A percentile compares a stretch with the other conserved stretches of the same genome.
Conservation (phyloP, 164 flowering plant genomes). For the Piper betle region DNA sequence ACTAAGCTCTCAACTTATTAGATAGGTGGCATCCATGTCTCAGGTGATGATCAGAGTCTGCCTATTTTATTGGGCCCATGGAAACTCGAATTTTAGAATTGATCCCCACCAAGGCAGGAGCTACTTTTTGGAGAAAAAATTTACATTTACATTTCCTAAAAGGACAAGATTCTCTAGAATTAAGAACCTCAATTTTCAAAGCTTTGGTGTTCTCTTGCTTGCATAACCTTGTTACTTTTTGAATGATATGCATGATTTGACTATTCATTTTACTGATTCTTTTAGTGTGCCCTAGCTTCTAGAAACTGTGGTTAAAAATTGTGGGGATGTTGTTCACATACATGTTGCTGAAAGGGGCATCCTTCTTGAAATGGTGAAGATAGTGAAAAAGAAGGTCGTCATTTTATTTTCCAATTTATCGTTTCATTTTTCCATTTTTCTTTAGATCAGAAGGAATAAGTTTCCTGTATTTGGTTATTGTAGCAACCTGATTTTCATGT, state of each 20-base stretch:
- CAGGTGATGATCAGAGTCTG: no score
- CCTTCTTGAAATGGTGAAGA: constrained; percentile 89
- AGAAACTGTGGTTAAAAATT: constrained; percentile 90
- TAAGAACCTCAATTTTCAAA: no score
- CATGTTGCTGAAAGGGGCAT: constrained; percentile 91
- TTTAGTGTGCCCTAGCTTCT: constrained; percentile 37
- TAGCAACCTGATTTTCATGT: constrained; percentile 83
- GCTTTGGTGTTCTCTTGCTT: no score
- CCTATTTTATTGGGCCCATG: no score
- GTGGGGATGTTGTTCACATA: constrained; percentile 94
- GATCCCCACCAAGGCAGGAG: no score
- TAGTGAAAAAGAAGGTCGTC: constrained; percentile 76
- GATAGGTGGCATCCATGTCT: no score
- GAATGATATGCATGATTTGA: neutral
- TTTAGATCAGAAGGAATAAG: neutral
- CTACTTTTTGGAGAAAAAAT: no score
- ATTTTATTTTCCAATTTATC: neutral
- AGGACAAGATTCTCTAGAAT: no score
- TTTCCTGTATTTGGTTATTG: constrained; percentile 5
- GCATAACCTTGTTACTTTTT: no score
- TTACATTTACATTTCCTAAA: no score
- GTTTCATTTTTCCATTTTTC: neutral
- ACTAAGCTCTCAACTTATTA: no score
- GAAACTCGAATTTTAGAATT: no score
- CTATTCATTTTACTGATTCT: neutral